Conservation (phyloP, 1,284 basidiomycete genomes). For the Ganoderma lucidum region DNA sequence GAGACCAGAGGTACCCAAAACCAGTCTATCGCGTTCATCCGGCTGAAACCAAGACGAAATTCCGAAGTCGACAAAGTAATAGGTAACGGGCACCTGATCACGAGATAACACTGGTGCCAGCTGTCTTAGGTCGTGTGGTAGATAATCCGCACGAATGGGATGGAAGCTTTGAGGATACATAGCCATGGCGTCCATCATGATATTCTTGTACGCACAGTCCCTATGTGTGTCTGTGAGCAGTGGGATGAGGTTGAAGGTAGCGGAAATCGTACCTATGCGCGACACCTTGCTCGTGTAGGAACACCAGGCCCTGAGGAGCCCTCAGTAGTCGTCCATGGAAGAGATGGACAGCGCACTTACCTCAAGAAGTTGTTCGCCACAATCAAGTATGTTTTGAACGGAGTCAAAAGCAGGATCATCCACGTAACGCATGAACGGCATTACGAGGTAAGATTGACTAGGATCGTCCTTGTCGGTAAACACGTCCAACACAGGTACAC, state of each 20-base stretch:
- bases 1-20: background rate
- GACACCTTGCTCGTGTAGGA: background rate
- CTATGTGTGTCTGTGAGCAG: background rate
- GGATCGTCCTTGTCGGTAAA: background rate
- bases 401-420: background rate
- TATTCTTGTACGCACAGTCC: background rate
- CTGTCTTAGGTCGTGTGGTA: background rate
- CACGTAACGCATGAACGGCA: background rate
- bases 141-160: background rate
- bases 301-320: background rate
- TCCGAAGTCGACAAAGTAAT: background rate
- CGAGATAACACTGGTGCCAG: background rate
- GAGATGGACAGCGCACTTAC: background rate
- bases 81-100: background rate
- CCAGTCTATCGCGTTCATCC: background rate
- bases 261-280: background rate
- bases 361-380: background rate
- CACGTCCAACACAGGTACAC: background rate
- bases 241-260: background rate
- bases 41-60: background rate
- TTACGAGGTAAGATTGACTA: background rate
- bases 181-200: background rate
- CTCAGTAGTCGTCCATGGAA: background rate
- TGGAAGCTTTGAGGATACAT: background rate
- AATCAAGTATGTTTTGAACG: background rate